A percentile compares a stretch with the other conserved stretches of the same genome.
Evolutionary conservation across 306 rosid species (phyloP).

Genomic region (Delonix regia): DNA sequence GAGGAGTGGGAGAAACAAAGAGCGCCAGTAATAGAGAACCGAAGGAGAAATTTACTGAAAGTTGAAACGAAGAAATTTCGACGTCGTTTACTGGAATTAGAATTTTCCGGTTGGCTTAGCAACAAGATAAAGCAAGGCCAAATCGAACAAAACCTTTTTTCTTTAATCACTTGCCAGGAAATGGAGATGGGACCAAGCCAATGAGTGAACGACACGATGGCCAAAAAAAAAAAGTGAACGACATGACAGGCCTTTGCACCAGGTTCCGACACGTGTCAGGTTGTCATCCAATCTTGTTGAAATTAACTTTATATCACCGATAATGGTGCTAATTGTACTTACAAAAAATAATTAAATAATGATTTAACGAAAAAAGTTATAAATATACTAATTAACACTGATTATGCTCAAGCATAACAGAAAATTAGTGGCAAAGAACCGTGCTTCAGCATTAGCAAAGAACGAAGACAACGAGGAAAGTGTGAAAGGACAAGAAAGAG

Average conservation of each 20-base stretch:
- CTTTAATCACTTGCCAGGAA: not conserved
- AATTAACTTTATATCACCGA: not conserved
- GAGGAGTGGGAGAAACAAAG: constrained; percentile 1
- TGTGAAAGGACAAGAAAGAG: not conserved
- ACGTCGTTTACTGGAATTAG: constrained; percentile 38
- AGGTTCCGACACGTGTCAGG: constrained; percentile 20
- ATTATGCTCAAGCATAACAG: too few relatives aligned
- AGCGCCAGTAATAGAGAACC: not conserved
- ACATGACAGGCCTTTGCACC: not conserved
- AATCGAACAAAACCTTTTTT: not conserved
- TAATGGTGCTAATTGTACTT: not conserved
- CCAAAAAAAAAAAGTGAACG: too few relatives aligned
- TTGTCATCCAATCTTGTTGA: not conserved
- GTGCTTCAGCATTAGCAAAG: not conserved
- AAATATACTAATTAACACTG: too few relatives aligned
- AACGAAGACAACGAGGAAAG: not conserved
- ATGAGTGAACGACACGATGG: not conserved
- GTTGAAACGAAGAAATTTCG: constrained; percentile 34
- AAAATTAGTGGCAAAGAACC: too few relatives aligned
- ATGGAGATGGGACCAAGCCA: not conserved
- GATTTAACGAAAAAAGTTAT: too few relatives aligned
- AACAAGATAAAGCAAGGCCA: not conserved
- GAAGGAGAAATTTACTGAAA: not conserved
- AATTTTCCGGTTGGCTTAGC: constrained; percentile 38
- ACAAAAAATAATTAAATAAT: not conserved